phyloP scores from a whole-genome alignment of 2,329 filamentous ascomycete species.

The Blumeria hordei region DNA sequence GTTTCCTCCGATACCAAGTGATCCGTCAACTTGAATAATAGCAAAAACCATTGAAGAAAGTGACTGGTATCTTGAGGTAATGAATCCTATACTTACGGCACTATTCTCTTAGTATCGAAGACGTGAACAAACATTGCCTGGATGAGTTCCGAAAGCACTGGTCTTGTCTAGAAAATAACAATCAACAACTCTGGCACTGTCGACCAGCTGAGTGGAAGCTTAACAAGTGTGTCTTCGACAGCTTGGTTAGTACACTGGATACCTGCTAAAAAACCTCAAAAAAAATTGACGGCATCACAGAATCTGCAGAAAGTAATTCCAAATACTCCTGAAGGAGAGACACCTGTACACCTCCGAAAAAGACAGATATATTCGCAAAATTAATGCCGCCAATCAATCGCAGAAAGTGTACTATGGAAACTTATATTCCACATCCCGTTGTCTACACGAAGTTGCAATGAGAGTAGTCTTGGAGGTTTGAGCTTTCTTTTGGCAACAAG shows the following conservation, averaged over 20 bases:
- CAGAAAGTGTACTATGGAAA: no score
- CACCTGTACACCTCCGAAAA: constrained; percentile 49
- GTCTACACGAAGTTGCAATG: no score
- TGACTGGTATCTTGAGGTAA: no score
- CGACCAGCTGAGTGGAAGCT: constrained; percentile 66
- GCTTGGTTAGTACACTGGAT: constrained; percentile 42
- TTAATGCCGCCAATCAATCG: not conserved
- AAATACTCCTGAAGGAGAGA: constrained; percentile 42
- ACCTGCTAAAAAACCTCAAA: not conserved
- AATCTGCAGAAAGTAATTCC: constrained; percentile 64
- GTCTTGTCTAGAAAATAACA: constrained; percentile 89
- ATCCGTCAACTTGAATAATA: no score
- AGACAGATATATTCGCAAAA: constrained; percentile 24
- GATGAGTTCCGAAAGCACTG: constrained; percentile 82
- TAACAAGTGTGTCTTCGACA: constrained; percentile 90
- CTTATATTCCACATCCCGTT: no score
- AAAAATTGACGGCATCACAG: constrained; percentile 18
- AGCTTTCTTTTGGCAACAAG: no score
- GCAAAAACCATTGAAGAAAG: no score
- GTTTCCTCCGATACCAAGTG: no score
- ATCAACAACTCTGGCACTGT: constrained; percentile 95
- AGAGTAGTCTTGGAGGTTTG: no score
- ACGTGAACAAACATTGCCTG: constrained; percentile 89
- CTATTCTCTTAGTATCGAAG: constrained; percentile 42
- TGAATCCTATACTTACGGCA: not conserved